Evolutionary conservation across 139 green algal species (phyloP), one percentile per base, ranked within the genome.

Genomic region (Chlamydomonas incerta): DNA sequence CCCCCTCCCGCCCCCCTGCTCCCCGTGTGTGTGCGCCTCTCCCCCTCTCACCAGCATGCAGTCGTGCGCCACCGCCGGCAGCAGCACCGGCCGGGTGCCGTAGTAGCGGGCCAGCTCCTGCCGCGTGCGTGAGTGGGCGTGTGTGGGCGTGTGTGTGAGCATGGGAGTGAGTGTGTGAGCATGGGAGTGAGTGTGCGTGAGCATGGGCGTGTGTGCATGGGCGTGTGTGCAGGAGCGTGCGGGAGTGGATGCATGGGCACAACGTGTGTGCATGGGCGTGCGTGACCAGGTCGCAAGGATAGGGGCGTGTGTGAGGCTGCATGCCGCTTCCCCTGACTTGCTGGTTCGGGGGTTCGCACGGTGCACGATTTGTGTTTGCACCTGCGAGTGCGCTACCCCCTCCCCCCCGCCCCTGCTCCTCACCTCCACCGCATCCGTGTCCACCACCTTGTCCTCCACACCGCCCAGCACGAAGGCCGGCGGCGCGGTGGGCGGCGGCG

Each of bases 51-150:
- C 90, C 76, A 98, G 90, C 96, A 98, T 98, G 35, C 94, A 80
- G 87, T 98, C 96, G 74, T 98, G 96, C 15, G 94, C 95, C 68
- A 95, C 88, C 28, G 81, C 50, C 5, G 73, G 47, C 63, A 97
- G 83, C n/a, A 97, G 73, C 13, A 94, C 67, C 0, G 91, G 87
- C 26, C 72, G 23, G 14, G 88, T 89, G 29, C 85, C 76, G 79
- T 92, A 96, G 76, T 90, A 92, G 1, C 52, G 74, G 26, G 90
- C 93, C 33, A 93, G 88, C 85, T 96, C 94, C 80, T 91, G 46
- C 0, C 88, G n/a, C n/a, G n/a, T n/a, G n/a, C n/a, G n/a, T n/a
- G n/a, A n/a, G n/a, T n/a, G n/a, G n/a, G n/a, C n/a, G n/a, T n/a
- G n/a, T n/a, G n/a, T n/a, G n/a, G n/a, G n/a, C n/a, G n/a, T n/a